Conservation (phyloP, 169 alveolate genomes). For the Pseudocohnilembus persalinus region DNA sequence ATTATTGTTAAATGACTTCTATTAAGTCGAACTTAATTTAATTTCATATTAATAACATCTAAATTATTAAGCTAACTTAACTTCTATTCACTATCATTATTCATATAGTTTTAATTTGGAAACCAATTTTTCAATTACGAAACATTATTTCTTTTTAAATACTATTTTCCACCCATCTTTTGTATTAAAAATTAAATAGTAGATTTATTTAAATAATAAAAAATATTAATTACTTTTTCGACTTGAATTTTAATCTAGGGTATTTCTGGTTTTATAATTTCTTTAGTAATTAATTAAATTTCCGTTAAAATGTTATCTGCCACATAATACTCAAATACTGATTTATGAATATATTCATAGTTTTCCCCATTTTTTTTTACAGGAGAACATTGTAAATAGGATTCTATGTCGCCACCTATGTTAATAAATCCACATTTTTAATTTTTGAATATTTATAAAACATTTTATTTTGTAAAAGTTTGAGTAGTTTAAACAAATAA, state of each 20-base stretch:
- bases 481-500: neutral
- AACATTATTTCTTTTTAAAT: no score
- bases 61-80: no score
- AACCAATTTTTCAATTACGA: no score
- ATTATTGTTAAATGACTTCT: neutral
- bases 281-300: neutral
- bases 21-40: neutral
- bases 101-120: no score
- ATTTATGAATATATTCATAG: neutral
- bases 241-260: neutral
- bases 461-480: neutral
- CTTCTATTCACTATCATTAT: no score
- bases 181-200: no score
- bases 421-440: neutral
- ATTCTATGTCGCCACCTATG: neutral
- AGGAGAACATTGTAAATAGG: neutral
- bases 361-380: neutral
- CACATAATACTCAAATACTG: neutral
- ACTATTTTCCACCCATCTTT: neutral
- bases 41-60: no score
- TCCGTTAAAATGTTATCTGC: neutral
- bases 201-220: neutral
- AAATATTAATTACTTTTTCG: no score
- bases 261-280: neutral
- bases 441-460: no score